These are phyloP conservation scores for Starmerella potacharoeniae DNA, from an alignment of 805 yeast species.

Conservation along the genomic window DNA sequence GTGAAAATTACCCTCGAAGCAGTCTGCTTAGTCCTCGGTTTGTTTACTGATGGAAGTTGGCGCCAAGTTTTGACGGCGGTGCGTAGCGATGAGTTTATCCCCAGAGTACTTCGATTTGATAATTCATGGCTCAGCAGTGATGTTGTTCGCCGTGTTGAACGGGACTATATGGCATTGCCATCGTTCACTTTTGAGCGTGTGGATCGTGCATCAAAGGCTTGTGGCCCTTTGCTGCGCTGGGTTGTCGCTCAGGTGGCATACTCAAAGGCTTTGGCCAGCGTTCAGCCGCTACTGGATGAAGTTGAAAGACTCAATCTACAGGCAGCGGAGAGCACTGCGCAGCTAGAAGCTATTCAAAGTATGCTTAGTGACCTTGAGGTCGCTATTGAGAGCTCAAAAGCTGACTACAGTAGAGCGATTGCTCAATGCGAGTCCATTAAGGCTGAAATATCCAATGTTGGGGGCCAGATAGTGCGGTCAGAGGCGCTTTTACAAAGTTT, in stretches of 20 bases:
- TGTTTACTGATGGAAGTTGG: slow-evolving; percentile 50
- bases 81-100: slow-evolving; percentile 75
- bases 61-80: slow-evolving; percentile 71
- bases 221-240: slow-evolving; percentile 88
- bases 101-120: slow-evolving; percentile 66
- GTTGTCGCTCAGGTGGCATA: slow-evolving; percentile 80
- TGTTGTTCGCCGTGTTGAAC: slow-evolving; percentile 46
- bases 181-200: slow-evolving; percentile 64
- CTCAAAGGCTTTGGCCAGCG: slow-evolving; percentile 52
- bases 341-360: slow-evolving; percentile 62
- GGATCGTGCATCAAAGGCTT: slow-evolving; percentile 83
- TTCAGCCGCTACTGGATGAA: slow-evolving; percentile 65
- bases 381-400: slow-evolving; percentile 57
- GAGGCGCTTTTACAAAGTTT: slow-evolving; percentile 49
- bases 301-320: slow-evolving; percentile 48
- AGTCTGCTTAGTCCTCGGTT: slow-evolving; percentile 74
- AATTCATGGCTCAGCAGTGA: slow-evolving; percentile 48
- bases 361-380: slow-evolving; percentile 67
- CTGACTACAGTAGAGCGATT: slow-evolving; percentile 58
- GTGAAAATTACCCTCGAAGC: slow-evolving; percentile 79
- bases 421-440: slow-evolving; percentile 70
- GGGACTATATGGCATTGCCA: slow-evolving; percentile 46
- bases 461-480: slow-evolving; percentile 51
- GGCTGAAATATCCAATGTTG: slow-evolving; percentile 53
- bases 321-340: slow-evolving; percentile 34